Conservation (phyloP, 1,139 yeast species). For the Protomyces inundatus region DNA sequence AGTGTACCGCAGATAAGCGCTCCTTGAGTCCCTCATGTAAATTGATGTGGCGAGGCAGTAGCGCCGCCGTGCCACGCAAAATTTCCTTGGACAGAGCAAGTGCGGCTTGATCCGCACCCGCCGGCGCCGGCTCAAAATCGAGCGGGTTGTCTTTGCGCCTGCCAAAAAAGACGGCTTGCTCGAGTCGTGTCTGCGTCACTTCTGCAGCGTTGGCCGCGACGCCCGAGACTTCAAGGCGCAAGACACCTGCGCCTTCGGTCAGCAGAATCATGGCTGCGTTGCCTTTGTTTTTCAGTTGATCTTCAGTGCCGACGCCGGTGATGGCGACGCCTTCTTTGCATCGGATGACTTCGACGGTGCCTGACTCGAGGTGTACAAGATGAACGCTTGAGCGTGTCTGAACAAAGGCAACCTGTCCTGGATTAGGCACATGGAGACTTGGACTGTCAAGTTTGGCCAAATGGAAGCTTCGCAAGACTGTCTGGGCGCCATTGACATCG, state of each 20-base stretch:
- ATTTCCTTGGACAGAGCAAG: conserved; percentile 50
- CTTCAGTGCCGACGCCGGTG: conserved; percentile 52
- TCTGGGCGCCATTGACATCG: conserved; percentile 35
- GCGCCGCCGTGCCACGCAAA: conserved; percentile 46
- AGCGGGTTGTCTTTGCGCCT: conserved; percentile 46
- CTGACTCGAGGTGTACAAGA: conserved; percentile 40
- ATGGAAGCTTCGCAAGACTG: conserved; percentile 54
- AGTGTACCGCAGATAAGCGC: conserved; percentile 43
- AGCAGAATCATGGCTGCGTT: conserved; percentile 50
- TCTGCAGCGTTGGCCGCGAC: conserved; percentile 31
- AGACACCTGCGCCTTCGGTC: conserved; percentile 58
- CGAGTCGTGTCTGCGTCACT: conserved; percentile 42
- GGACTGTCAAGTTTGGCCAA: conserved; percentile 49
- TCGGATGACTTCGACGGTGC: conserved; percentile 61
- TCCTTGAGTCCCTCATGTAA: conserved; percentile 45
- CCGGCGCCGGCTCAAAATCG: conserved; percentile 43
- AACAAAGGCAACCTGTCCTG: conserved; percentile 58
- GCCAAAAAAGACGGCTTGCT: conserved; percentile 69
- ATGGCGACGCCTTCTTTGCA: conserved; percentile 53
- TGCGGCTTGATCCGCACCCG: conserved; percentile 19
- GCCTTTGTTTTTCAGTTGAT: conserved; percentile 36
- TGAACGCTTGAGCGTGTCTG: conserved; percentile 44
- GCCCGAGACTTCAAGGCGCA: conserved; percentile 53
- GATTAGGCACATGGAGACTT: conserved; percentile 55
- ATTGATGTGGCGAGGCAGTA: conserved; percentile 47